Conservation (phyloP, 2,329 filamentous ascomycete species). For the Botrytis medusae region DNA sequence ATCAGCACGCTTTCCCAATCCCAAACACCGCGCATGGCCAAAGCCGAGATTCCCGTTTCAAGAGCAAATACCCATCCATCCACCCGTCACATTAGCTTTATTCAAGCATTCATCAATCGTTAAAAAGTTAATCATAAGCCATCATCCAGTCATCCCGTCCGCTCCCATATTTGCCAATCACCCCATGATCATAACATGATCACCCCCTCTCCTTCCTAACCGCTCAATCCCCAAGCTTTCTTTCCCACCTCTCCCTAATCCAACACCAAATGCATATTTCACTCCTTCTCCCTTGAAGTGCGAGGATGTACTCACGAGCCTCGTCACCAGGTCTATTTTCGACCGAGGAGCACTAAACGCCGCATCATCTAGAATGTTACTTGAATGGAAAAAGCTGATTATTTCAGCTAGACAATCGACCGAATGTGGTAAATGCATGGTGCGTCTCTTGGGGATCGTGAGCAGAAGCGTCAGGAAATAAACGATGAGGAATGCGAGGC, state of each 20-base stretch:
- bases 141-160: background rate
- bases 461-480: conserved; percentile 64
- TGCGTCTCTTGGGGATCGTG: conserved; percentile 60
- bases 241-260: conserved; percentile 32
- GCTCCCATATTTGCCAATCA: background rate
- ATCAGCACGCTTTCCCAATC: background rate
- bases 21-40: background rate
- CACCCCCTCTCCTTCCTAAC: conserved; percentile 30
- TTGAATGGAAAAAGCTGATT: conserved; percentile 73
- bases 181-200: conserved; percentile 12
- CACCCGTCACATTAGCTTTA: conserved; percentile 1
- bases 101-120: conserved; percentile 18
- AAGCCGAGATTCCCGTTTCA: background rate
- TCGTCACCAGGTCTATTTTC: conserved; percentile 66
- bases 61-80: background rate
- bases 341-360: conserved; percentile 68
- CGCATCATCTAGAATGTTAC: conserved; percentile 68
- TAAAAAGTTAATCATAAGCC: background rate
- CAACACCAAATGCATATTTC: conserved; percentile 37
- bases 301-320: conserved; percentile 49
- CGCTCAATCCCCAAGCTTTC: conserved; percentile 37
- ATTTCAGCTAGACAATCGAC: conserved; percentile 73
- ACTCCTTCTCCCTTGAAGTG: conserved; percentile 22
- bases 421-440: conserved; percentile 69
- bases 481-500: conserved; percentile 70